phyloP scores from a whole-genome alignment of 495 filamentous ascomycete species.

The Hypoxylon fragiforme region DNA sequence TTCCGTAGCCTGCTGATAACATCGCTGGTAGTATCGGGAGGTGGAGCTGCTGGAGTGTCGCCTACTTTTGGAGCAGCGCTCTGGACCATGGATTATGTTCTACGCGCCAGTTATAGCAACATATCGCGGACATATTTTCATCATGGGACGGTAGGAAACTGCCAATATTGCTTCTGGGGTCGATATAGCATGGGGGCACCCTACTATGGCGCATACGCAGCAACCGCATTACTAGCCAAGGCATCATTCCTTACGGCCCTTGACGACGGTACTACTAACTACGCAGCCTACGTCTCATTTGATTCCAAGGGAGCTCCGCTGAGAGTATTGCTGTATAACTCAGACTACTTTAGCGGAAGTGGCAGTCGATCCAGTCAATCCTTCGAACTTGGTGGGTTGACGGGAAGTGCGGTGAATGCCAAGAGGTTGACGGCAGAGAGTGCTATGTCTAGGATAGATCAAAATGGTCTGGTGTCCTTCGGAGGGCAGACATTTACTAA shows the following conservation, averaged over 20 bases:
- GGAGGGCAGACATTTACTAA: constrained; percentile 59
- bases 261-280: constrained; percentile 52
- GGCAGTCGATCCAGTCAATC: constrained; percentile 50
- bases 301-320: constrained; percentile 44
- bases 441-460: constrained; percentile 53
- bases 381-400: constrained; percentile 52
- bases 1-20: not conserved
- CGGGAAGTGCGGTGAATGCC: constrained; percentile 42
- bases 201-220: constrained; percentile 62
- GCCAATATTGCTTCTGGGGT: constrained; percentile 65
- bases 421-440: constrained; percentile 59
- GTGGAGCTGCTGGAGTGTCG: constrained; percentile 55
- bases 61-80: constrained; percentile 61
- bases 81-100: constrained; percentile 64
- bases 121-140: constrained; percentile 63
- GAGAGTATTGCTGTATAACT: constrained; percentile 58
- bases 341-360: constrained; percentile 56
- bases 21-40: constrained; percentile 44
- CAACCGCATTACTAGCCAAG: constrained; percentile 55
- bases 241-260: constrained; percentile 55
- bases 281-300: constrained; percentile 59
- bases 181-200: constrained; percentile 58
- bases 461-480: constrained; percentile 50
- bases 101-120: constrained; percentile 49
- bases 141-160: constrained; percentile 64